These are phyloP conservation scores for Sequoiadendron giganteum DNA, from an alignment of 75 land plant species.

Conservation along the genomic window DNA sequence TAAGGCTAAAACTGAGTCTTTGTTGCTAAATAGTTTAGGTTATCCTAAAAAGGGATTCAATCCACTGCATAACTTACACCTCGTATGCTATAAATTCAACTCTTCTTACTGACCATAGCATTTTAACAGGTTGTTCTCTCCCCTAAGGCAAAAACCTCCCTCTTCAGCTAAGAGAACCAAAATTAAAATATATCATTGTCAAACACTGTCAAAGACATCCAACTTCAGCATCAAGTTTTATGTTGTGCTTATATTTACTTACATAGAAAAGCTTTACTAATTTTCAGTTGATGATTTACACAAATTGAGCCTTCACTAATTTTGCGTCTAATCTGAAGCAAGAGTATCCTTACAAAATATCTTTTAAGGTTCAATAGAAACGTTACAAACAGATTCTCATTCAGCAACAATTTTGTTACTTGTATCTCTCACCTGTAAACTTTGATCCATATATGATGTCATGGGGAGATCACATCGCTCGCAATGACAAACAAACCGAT, in stretches of 20 bases:
- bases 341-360: background rate
- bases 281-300: background rate
- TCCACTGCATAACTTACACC: no score
- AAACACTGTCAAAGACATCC: background rate
- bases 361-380: background rate
- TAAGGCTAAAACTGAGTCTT: no score
- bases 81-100: no score
- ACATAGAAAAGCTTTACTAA: background rate
- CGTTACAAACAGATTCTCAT: background rate
- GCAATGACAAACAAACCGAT: conserved; percentile 49
- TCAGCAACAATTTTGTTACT: background rate
- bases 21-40: no score
- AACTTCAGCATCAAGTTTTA: background rate
- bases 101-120: no score
- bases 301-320: background rate
- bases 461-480: conserved; percentile 32
- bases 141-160: no score
- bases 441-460: conserved; percentile 25
- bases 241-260: background rate
- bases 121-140: no score
- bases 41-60: no score
- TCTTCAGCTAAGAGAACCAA: no score
- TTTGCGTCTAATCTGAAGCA: background rate
- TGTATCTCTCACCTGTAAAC: conserved; percentile 35
- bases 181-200: no score